A percentile compares a stretch with the other conserved stretches of the same genome.
Conservation (phyloP, 176 grass and related monocot species). For the Tillandsia leiboldiana region DNA sequence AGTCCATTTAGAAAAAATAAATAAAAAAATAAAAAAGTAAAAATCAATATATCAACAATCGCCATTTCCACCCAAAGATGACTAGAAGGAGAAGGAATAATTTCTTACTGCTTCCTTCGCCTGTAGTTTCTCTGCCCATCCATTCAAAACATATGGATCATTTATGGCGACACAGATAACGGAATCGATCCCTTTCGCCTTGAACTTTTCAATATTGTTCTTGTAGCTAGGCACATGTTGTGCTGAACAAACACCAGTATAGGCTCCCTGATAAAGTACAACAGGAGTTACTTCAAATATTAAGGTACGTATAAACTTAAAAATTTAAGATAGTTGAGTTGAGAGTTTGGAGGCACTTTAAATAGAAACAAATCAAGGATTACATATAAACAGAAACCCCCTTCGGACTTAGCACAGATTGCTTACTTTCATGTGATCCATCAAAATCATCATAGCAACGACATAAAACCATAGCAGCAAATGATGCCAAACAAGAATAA, state of each 20-base stretch:
- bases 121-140: conserved; percentile 87
- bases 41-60: neutral
- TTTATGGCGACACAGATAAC: conserved; percentile 92
- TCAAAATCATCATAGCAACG: too few relatives aligned
- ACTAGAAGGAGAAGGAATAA: conserved; percentile 8
- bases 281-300: neutral
- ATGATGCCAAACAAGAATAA: too few relatives aligned
- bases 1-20: neutral
- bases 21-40: neutral
- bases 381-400: too few relatives aligned
- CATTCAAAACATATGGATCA: conserved; percentile 85
- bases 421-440: too few relatives aligned
- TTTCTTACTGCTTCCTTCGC: conserved; percentile 66
- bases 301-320: neutral
- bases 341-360: too few relatives aligned
- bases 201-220: conserved; percentile 88
- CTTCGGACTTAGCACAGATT: too few relatives aligned
- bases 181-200: conserved; percentile 84
- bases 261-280: conserved; percentile 62
- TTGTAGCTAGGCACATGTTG: conserved; percentile 87
- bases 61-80: neutral
- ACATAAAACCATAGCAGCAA: too few relatives aligned
- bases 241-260: conserved; percentile 79
- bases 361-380: too few relatives aligned
- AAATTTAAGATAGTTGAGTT: neutral